Evolutionary conservation across 768 basidiomycete genomes (phyloP).

Genomic region (Panellus pusillus): DNA sequence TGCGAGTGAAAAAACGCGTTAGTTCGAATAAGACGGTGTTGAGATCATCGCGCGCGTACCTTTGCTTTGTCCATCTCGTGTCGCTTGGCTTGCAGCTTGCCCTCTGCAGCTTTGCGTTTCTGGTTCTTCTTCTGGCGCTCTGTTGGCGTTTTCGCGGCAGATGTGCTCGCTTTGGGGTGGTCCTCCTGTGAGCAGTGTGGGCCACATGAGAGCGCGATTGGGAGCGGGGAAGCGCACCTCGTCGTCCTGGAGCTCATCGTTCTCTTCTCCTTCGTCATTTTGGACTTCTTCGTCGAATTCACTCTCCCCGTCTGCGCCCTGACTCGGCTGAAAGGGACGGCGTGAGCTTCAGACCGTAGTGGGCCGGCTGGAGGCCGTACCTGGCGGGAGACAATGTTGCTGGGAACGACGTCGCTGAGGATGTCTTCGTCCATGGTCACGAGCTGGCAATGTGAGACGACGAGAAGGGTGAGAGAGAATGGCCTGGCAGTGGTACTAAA

Average conservation of each 20-base stretch:
- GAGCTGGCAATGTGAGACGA: background rate
- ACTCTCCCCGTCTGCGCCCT: conserved; percentile 72
- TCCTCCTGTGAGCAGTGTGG: conserved; percentile 10
- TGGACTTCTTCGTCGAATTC: conserved; percentile 60
- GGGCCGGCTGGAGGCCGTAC: conserved; percentile 37
- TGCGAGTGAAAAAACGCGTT: conserved; percentile 31
- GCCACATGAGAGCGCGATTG: conserved; percentile 5
- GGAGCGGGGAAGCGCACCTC: conserved; percentile 22
- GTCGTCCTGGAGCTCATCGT: conserved; percentile 37
- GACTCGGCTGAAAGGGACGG: conserved; percentile 46
- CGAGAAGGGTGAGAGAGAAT: background rate
- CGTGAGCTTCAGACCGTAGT: background rate
- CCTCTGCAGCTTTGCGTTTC: conserved; percentile 68
- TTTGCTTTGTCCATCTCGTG: conserved; percentile 89
- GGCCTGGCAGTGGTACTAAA: no score
- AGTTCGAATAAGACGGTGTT: conserved; percentile 2
- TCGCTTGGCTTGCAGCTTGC: conserved; percentile 65
- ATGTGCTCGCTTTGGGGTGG: conserved; percentile 14
- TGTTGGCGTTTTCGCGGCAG: conserved; percentile 34
- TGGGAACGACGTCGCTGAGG: conserved; percentile 87
- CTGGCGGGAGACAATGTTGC: conserved; percentile 88
- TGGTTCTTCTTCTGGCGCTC: conserved; percentile 40
- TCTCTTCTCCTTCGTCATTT: conserved; percentile 52
- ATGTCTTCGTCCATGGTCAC: conserved; percentile 68
- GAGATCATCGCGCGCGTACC: conserved; percentile 37